Evolutionary conservation across 23 red algal species (phyloP), one percentile per base, ranked within the genome.

Genomic region (Cyanidioschyzon merolae): DNA sequence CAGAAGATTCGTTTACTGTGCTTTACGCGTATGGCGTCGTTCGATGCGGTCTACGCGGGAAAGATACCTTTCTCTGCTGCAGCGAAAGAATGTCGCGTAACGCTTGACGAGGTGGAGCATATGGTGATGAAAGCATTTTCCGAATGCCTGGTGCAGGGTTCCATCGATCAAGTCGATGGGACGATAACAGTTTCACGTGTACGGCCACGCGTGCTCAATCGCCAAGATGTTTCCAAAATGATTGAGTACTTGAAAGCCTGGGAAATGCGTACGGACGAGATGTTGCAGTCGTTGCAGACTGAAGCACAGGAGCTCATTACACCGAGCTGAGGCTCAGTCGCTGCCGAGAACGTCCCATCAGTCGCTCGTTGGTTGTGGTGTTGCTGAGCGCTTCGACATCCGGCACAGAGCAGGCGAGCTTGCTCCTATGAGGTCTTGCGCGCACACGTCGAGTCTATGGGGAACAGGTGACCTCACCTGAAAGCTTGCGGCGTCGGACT

Each of bases 1-100:
- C 88, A 91, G 67, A 98, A 98, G 41, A 84, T 98, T 37, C 88
- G 85, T n/a, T 77, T 98, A 34, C 51, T 89, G 50, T 79, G 87
- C 0, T 80, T 98, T 68, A 79, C 89, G 80, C 80, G 86, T 30
- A 68, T 98, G 38, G 88, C 88, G 34, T 83, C 88, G 39, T 58
- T 80, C 32, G 80, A 82, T 12, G 37, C 87, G 67, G 77, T 86
- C 31, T 79, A 79, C 37, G 59, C 40, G 1, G 58, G 58, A 16
- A 24, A 40, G 0, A 85, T 98, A 80, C 68, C 84, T 1, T 98
- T 98, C 50, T 79, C 40, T 2, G 88, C 82, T 57, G 83, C 90
- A 25, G 79, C 87, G 67, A 39, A 58, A 34, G 41, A 75, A 40
- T 98, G 94, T 71, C 85, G 83, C 36, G 50, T 98, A 78, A 76